Percentiles rank a stretch among this genome's conserved stretches.
Evolutionary conservation across 495 filamentous ascomycete genomes (phyloP).

Genomic region (Aspergillus homomorphus): DNA sequence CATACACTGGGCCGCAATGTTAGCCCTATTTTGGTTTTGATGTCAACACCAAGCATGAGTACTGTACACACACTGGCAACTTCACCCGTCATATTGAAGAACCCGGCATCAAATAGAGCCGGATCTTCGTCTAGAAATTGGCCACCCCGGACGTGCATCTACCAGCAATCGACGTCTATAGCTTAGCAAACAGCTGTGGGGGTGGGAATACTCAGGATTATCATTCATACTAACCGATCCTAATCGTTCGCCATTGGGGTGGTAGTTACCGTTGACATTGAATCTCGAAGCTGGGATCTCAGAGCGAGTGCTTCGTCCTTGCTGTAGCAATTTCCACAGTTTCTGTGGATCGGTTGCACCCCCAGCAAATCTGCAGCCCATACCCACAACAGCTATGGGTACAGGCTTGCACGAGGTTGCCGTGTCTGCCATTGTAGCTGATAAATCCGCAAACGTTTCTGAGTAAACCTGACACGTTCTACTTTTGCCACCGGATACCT

Average conservation of each 20-base stretch:
- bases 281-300: slow-evolving; percentile 50
- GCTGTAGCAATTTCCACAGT: slow-evolving; percentile 54
- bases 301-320: slow-evolving; percentile 48
- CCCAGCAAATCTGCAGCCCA: slow-evolving; percentile 59
- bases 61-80: slow-evolving; percentile 39
- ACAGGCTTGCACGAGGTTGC: not conserved
- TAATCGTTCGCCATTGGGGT: slow-evolving; percentile 42
- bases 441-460: too few relatives aligned
- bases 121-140: slow-evolving; percentile 49
- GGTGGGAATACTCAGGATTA: not conserved
- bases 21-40: too few relatives aligned
- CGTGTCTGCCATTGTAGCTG: too few relatives aligned
- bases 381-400: slow-evolving; percentile 63
- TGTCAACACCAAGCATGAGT: not conserved
- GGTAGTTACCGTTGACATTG: slow-evolving; percentile 52
- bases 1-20: slow-evolving; percentile 17
- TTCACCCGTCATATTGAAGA: slow-evolving; percentile 52
- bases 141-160: slow-evolving; percentile 19
- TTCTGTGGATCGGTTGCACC: slow-evolving; percentile 47
- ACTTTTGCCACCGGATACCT: too few relatives aligned
- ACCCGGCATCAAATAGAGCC: slow-evolving; percentile 50
- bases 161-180: not conserved
- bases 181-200: not conserved
- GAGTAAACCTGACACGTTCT: too few relatives aligned
- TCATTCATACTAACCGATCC: slow-evolving; percentile 20